Base-by-base conservation (phyloP, 2,329 filamentous ascomycete species). In the Penicillium sp. region DNA sequence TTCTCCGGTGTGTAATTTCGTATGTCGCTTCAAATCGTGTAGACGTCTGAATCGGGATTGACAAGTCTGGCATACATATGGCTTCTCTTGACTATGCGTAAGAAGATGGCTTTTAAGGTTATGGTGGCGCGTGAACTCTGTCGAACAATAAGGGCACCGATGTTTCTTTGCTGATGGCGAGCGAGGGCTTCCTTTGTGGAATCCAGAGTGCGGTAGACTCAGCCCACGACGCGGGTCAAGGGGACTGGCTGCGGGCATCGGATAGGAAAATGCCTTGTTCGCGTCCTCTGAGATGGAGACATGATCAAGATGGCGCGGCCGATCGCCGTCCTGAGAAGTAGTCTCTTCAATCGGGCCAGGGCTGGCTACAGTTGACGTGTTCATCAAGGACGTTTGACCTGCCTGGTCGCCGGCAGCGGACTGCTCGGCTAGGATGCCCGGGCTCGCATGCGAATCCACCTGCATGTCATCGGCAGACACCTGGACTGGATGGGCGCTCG, bases 31-130 rank as follows among this genome's bases (percentile, higher is more conserved):
- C 63, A 99, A 76, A 68, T 99, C 94, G 70, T 99, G 94, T 52
- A 97, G 80, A 61, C 94, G 86, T 55, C 94, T 85, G 74, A 99
- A 99, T 52, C 93, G 86, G 72, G 94, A 90, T 65, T 93, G 85
- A 71, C 94, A 99, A n/a, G 90, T 91, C 60, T 90, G 87, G 70
- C 94, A 99, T 26, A 94, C 84, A 68, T 94, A 99, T 0, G 94
- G 94, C 74, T 99, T 99, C 73, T 99, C 94, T 79, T 99, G 93
- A 67, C 92, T 97, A 73, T 97, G 94, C 0, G 94, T 97, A 69
- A 99, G 83, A 57, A 99, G 82, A 76, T 99, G 94, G 64, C 91
- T 97, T 77, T 97, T 99, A 26, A 97, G 83, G 67, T 99, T 97
- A 71, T 97, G 94, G 70, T 97, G 94, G 46, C 94, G 85, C 26